Conservation (phyloP, 371 early-diverging fungal genomes). For the Zychaea mexicana region DNA sequence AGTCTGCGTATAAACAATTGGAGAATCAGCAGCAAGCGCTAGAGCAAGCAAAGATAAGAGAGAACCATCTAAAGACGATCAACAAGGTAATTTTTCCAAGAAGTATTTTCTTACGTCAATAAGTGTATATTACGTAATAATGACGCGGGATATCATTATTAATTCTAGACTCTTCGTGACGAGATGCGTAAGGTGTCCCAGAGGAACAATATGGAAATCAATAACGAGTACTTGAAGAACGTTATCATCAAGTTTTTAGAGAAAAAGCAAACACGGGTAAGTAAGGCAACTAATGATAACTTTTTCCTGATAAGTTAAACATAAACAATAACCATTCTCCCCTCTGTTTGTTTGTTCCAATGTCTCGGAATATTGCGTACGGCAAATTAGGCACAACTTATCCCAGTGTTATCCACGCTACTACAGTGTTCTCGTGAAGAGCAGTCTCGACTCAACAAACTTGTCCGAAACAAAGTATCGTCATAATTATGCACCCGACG, state of each 20-base stretch:
- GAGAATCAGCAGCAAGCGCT: conserved; percentile 31
- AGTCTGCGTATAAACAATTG: conserved; percentile 2
- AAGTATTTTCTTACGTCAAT: no score
- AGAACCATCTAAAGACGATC: conserved; percentile 57
- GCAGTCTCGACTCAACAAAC: conserved; percentile 23
- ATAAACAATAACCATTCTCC: no score
- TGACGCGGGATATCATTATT: neutral
- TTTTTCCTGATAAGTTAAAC: neutral
- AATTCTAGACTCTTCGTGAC: conserved; percentile 57
- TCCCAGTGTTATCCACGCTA: conserved; percentile 35
- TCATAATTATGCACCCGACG: neutral
- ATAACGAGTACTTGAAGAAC: conserved; percentile 80
- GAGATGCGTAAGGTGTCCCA: conserved; percentile 48
- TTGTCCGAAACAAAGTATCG: conserved; percentile 21
- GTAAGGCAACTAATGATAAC: neutral
- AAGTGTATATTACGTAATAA: no score
- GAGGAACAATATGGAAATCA: conserved; percentile 44
- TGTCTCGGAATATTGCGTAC: no score
- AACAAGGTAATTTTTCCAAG: conserved; percentile 56
- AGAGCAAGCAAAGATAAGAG: conserved; percentile 58
- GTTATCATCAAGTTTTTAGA: conserved; percentile 84
- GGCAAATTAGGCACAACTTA: conserved; percentile 35
- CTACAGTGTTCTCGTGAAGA: conserved; percentile 36
- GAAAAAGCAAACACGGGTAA: conserved; percentile 67
- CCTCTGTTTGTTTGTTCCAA: conserved; percentile 4